Conservation (phyloP, 108 stramenopile species). For the Schizochytrium sp. region DNA sequence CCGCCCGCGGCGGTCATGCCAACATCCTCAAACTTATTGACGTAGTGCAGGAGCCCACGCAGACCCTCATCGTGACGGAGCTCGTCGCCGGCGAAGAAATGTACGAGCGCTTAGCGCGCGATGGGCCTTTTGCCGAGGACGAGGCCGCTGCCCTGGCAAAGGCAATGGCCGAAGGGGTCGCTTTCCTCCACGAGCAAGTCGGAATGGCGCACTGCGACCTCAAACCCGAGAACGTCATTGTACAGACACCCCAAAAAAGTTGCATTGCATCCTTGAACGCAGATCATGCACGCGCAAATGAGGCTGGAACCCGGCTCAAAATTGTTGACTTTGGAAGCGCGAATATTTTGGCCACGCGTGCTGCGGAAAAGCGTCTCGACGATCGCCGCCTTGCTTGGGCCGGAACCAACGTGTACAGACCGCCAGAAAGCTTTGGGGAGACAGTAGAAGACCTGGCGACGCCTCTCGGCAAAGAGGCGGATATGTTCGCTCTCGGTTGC, state of each 20-base stretch:
- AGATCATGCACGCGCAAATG: too few relatives aligned
- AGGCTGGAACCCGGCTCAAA: not conserved
- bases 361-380: not conserved
- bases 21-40: not conserved
- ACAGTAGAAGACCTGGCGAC: not conserved
- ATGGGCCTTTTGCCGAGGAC: not conserved
- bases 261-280: too few relatives aligned
- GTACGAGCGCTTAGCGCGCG: not conserved
- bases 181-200: not conserved
- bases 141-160: not conserved
- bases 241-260: not conserved
- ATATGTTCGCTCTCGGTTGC: slow-evolving; percentile 12
- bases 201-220: not conserved
- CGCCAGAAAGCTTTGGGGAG: not conserved
- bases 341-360: not conserved
- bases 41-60: not conserved
- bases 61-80: not conserved
- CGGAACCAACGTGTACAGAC: not conserved
- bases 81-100: not conserved
- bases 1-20: not conserved
- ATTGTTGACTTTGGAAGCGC: not conserved
- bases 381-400: not conserved
- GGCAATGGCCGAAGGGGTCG: not conserved
- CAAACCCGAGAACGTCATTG: not conserved
- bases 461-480: not conserved